phyloP scores from a whole-genome alignment of 2,329 filamentous ascomycete genomes.

The Trichoderma lentiforme region DNA sequence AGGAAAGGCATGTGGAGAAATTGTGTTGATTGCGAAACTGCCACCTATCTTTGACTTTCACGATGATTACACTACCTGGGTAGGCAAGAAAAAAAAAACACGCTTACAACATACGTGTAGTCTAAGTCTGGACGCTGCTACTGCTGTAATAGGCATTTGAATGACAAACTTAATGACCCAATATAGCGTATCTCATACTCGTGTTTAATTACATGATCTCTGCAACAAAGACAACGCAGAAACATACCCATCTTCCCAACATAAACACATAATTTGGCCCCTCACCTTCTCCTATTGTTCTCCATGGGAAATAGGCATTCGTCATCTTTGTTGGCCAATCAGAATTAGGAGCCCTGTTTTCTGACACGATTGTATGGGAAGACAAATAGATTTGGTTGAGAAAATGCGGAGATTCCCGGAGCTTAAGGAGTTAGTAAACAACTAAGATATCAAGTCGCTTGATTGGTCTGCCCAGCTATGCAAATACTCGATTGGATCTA shows the following conservation, averaged over 20 bases:
- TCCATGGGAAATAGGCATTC: not conserved
- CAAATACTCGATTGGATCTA: not conserved
- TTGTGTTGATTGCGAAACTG: accelerated
- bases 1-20: not conserved
- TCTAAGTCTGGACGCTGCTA: too few species aligned
- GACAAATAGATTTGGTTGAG: not conserved
- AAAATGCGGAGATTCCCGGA: not conserved
- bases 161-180: not conserved
- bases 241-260: too few species aligned
- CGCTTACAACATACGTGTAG: not conserved
- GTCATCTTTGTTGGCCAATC: not conserved
- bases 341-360: not conserved
- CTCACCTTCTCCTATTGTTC: not conserved
- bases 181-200: not conserved
- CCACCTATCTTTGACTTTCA: not conserved
- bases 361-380: not conserved
- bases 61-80: not conserved
- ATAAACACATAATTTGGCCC: too few species aligned
- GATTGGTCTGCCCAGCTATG: not conserved
- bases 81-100: not conserved
- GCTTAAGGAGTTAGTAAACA: not conserved
- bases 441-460: not conserved
- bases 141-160: not conserved
- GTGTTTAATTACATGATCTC: not conserved
- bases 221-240: not conserved